Evolutionary conservation across 768 basidiomycete genomes (phyloP), one percentile per base, ranked within the genome.

Genomic region (Mycena belliarum): DNA sequence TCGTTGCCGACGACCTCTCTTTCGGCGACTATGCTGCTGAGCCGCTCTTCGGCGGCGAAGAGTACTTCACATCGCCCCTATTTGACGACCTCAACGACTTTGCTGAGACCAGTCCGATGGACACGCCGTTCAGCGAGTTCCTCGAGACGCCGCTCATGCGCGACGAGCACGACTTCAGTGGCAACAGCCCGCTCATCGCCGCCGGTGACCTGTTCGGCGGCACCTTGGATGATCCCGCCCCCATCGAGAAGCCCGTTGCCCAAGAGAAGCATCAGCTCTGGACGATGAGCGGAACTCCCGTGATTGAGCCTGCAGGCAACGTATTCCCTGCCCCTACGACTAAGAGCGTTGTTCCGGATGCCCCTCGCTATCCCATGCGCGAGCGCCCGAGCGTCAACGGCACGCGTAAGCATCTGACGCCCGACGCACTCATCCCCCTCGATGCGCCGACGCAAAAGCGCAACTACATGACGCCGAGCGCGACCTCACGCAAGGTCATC

Each of bases 391-490:
- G 28, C 51, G 61, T 15, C 81, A 63, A 52, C 15, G 61, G 84
- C 37, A 84, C 83, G 25, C 83, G 84, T 62, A 82, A 78, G 69
- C 82, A 83, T 69, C 67, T 81, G 46, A 76, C 73, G 0, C 78
- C 84, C 10, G 75, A 71, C 35, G 61, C 76, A 1, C 76, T 87
- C 29, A 78, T 87, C 79, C 61, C 79, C 23, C 55, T 57, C 43
- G 61, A 84, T 44, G 86, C 86, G 0, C 86, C 86, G 2, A 83
- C 82, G 18, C 86, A 87, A 66, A 14, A 70, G 2, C 83, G 86
- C 63, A 78, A 76, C n/a, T 87, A 87, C 63, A 64, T 79, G 10
- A 72, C 75, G 0, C 79, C 82, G 0, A 82, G 80, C 0, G 57
- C 73, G 18, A 87, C 85, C 1, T 83, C 83, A 33, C 79, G 82